These are phyloP conservation scores for Aciculoconidium aculeatum DNA, from an alignment of 805 yeast species.

Conservation along the genomic window DNA sequence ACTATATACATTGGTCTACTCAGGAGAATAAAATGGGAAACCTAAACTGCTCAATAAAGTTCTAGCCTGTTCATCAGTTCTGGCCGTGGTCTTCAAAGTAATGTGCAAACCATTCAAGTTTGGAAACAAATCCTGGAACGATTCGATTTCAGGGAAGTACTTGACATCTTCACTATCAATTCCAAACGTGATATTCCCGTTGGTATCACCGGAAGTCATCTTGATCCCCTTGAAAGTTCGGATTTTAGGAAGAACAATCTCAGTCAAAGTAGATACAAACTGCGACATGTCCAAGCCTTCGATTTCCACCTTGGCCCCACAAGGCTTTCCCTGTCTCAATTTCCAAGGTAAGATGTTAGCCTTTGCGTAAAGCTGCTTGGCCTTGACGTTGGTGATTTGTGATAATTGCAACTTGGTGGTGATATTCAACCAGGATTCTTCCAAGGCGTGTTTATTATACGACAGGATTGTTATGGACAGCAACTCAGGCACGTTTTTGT, in stretches of 20 bases:
- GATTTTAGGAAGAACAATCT: slow-evolving; percentile 87
- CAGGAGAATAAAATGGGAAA: slow-evolving; percentile 53
- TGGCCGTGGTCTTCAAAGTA: slow-evolving; percentile 81
- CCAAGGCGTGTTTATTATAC: slow-evolving; percentile 67
- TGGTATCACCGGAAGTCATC: slow-evolving; percentile 71
- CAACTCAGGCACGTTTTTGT: slow-evolving; percentile 67
- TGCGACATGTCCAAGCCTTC: slow-evolving; percentile 80
- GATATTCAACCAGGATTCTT: slow-evolving; percentile 65
- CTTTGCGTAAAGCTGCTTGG: slow-evolving; percentile 65
- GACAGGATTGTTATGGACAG: slow-evolving; percentile 67
- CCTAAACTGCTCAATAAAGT: slow-evolving; percentile 77
- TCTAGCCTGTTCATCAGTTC: slow-evolving; percentile 86
- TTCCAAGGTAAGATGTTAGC: slow-evolving; percentile 83
- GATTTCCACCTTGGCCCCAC: slow-evolving; percentile 83
- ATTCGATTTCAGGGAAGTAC: slow-evolving; percentile 89
- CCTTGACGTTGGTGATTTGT: slow-evolving; percentile 90
- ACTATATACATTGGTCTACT: no score
- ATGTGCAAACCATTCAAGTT: slow-evolving; percentile 80
- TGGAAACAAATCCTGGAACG: slow-evolving; percentile 86
- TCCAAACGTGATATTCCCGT: slow-evolving; percentile 85
- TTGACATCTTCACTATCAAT: slow-evolving; percentile 69
- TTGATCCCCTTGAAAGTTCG: slow-evolving; percentile 81
- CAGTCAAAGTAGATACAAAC: slow-evolving; percentile 80
- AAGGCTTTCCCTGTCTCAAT: slow-evolving; percentile 77
- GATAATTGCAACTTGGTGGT: slow-evolving; percentile 76